Percentiles rank a stretch among this genome's conserved stretches.
These are phyloP conservation scores for Trypanosoma melophagium DNA, from an alignment of 208 protist genomes.

Conservation along the genomic window DNA sequence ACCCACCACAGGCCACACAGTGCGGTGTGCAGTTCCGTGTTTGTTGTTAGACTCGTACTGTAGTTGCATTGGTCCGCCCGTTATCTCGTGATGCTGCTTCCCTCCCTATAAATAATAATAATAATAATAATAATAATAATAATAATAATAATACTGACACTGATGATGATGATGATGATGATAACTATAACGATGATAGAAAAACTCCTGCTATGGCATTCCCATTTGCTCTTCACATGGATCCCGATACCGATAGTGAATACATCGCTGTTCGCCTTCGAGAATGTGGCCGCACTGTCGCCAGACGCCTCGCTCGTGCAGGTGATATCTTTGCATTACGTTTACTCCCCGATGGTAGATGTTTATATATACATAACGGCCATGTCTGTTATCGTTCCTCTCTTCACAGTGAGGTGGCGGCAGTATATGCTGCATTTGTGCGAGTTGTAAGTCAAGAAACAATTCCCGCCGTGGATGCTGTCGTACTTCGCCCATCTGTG, in stretches of 20 bases:
- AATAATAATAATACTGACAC: background rate
- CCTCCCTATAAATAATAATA: background rate
- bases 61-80: background rate
- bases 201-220: background rate
- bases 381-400: conserved; percentile 1
- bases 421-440: background rate
- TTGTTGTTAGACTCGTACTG: background rate
- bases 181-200: background rate
- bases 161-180: background rate
- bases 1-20: background rate
- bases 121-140: background rate
- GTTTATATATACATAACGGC: conserved; percentile 10
- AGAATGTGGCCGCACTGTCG: background rate
- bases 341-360: background rate
- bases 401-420: background rate
- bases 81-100: background rate
- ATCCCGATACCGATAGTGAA: background rate
- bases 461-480: background rate
- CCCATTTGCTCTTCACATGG: conserved; percentile 4
- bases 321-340: conserved; percentile 10
- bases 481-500: background rate
- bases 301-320: background rate
- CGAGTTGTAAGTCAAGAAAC: conserved; percentile 9
- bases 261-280: background rate
- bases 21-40: conserved; percentile 12